Base-by-base conservation (phyloP, 1,284 basidiomycete species). In the Trichosporon sp. region DNA sequence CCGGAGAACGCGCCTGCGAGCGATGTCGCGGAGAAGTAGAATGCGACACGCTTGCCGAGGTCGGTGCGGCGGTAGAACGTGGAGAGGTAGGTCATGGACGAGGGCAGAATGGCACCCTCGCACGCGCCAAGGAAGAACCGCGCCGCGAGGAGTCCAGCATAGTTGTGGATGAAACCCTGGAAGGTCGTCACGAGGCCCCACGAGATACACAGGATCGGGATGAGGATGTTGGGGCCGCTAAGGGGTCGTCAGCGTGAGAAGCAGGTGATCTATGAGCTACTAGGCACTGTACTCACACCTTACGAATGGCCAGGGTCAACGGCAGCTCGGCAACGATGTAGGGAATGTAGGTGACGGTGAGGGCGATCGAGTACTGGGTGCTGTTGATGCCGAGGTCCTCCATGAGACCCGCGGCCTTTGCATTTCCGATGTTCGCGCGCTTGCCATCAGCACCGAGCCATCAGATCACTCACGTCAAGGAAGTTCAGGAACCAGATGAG, bases 91-190 rank as follows among this genome's bases (percentile, higher is more conserved):
- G 75, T 48, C 65, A 78, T 76, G 11, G 73, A 75, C 31, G 54
- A 31, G 2, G 90, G 90, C 14, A 91, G 86, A 14, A 91, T 84
- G 21, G 90, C 90, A 64, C 90, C 89, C 84, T 91, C 90, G 73
- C 88, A 89, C 0, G 89, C 75, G 1, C 90, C 90, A 19, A 91
- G 86, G 77, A 88, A 87, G 75, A 91, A 83, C 2, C 90, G 86
- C 32, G 91, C 87, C 0, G 87, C 88, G n/a, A 91, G 68, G 1
- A 91, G 83, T 14, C 89, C 89, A 11, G 81, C 84, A 76, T 88
- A 91, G 75, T 85, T 89, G 48, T 86, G 79, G 14, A 85, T 87
- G 67, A 90, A 81, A 11, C 87, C 86, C 61, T 88, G 89, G 71
- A 90, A 80, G 1, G 87, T 90, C 1, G 89, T 90, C 1, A 90